Base-by-base conservation (phyloP, 345 rosid genomes). In the Hibiscus tridactylites region DNA sequence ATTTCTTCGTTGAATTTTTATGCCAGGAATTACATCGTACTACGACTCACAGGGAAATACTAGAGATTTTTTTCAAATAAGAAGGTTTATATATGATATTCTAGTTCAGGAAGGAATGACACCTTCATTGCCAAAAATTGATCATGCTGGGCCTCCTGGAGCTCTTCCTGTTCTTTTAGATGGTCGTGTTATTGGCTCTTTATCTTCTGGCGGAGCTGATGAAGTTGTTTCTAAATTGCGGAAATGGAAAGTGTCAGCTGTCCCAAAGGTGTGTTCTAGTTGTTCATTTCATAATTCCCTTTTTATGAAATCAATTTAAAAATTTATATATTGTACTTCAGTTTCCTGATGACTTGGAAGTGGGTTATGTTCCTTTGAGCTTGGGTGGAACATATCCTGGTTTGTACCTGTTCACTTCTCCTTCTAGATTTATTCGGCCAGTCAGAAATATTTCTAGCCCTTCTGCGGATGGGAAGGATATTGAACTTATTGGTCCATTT, bases 381-480 rank as follows among this genome's bases (percentile, higher is more conserved):
- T 83, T 86, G 80, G 92, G 93, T 71, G 97, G 97, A 60, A 85
- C 97, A 61, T 92, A 81, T 84, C 99, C 99, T 80, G 97, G 97
- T 68, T 79, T 95, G 70, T 95, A 81, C 76, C 79, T 95, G 61
- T 89, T 85, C 75, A 90, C 97, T 66, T 82, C 90, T 84, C 97
- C 99, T 21, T 78, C 97, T 70, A 85, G 97, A 87, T 92, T 95
- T 83, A 73, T 87, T 52, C 89, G 99, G 61, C 97, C 99, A 19
- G 96, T 95, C 24, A 88, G 74, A 80, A 90, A 90, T 81, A 84
- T 83, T 69, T 82, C 90, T 62, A 59, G 82, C 52, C 73, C 87
- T 33, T 75, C 81, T 5, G 81, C 75, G 49, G 85, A 76, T 61
- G 72, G 76, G 70, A 78, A 74, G 53, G 79, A 84, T 74, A 79